Evolutionary conservation across 164 flowering plant species (phyloP).

Genomic region (Platanus orientalis): DNA sequence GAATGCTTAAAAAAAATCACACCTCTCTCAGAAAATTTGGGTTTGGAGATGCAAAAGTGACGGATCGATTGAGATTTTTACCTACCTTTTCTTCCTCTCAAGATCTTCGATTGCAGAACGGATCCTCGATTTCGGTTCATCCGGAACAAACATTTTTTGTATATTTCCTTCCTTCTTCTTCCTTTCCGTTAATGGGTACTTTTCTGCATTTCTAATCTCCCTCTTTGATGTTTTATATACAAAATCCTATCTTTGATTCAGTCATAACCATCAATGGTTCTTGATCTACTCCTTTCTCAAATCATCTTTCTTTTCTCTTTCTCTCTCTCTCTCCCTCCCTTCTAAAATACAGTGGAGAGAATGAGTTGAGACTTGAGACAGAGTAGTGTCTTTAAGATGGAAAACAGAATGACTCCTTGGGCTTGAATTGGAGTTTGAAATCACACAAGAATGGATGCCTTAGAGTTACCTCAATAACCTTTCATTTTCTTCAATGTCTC

Average conservation of each 20-base stretch:
- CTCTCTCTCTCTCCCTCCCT: neutral
- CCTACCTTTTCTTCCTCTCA: constrained; percentile 2
- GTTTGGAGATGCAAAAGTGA: neutral
- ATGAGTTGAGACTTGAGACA: neutral
- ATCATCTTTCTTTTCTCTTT: neutral
- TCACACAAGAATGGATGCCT: too few species aligned
- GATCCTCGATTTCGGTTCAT: constrained; percentile 11
- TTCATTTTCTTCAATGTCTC: too few species aligned
- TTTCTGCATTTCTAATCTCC: too few species aligned
- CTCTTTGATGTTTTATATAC: neutral
- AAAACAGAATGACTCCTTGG: too few species aligned
- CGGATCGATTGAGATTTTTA: constrained; percentile 11
- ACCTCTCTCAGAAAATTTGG: neutral
- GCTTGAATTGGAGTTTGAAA: too few species aligned
- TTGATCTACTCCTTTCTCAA: constrained; percentile 11
- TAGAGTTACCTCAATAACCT: too few species aligned
- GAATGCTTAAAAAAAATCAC: neutral
- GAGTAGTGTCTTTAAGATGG: neutral
- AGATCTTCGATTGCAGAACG: constrained; percentile 8
- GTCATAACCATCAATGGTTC: constrained; percentile 11
- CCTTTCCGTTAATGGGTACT: neutral
- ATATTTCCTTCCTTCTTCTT: neutral
- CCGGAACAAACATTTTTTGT: neutral
- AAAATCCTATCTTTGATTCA: constrained; percentile 11
- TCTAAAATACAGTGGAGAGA: neutral